These are phyloP conservation scores for Lactarius quietus DNA, from an alignment of 768 basidiomycete genomes.

Conservation along the genomic window DNA sequence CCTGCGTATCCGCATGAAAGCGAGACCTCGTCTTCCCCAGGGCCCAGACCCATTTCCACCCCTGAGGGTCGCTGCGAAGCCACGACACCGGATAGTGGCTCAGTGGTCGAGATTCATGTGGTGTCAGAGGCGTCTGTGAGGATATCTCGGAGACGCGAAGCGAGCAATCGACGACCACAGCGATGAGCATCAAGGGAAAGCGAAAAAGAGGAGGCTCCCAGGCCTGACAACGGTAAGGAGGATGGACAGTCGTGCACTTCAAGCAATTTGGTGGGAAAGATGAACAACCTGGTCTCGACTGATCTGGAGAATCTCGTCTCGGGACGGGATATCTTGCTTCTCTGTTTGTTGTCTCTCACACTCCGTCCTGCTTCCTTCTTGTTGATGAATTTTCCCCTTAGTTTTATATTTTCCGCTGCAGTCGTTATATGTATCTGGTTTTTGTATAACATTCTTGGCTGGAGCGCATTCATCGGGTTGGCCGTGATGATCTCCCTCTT, in stretches of 20 bases:
- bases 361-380: neutral
- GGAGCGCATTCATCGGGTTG: constrained; percentile 46
- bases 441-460: constrained; percentile 45
- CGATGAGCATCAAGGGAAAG: constrained; percentile 25
- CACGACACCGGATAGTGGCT: constrained; percentile 28
- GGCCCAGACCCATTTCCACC: constrained; percentile 15
- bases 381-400: neutral
- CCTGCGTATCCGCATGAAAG: constrained; percentile 52
- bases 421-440: constrained; percentile 39
- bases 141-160: constrained; percentile 18
- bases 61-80: constrained; percentile 27
- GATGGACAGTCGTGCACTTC: constrained; percentile 14
- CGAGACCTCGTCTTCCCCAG: constrained; percentile 30
- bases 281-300: constrained; percentile 72
- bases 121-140: constrained; percentile 6
- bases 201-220: constrained; percentile 8
- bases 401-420: constrained; percentile 41
- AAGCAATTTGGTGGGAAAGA: constrained; percentile 62
- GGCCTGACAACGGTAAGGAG: constrained; percentile 2
- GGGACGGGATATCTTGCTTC: constrained; percentile 29
- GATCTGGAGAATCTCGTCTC: constrained; percentile 42
- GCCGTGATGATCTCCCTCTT: constrained; percentile 38
- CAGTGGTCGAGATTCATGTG: constrained; percentile 21
- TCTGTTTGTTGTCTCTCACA: constrained; percentile 8
- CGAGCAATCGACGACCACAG: constrained; percentile 1